phyloP scores from a whole-genome alignment of 176 grass and related monocot genomes.

The Puya raimondii region DNA sequence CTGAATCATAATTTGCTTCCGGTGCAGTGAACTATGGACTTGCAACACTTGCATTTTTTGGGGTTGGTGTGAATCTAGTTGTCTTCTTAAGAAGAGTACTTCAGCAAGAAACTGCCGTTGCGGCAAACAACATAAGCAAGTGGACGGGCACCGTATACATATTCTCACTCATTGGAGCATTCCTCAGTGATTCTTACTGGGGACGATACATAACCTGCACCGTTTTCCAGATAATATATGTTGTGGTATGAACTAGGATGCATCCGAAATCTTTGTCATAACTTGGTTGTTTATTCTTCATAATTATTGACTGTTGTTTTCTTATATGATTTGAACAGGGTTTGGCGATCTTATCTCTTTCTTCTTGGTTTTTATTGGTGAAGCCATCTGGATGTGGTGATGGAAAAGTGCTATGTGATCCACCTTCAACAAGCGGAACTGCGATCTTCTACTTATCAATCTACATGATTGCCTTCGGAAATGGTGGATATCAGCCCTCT shows the following conservation, averaged over 20 bases:
- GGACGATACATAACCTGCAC: slow-evolving; percentile 74
- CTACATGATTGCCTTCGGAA: slow-evolving; percentile 80
- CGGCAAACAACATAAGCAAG: slow-evolving; percentile 78
- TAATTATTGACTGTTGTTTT: background rate
- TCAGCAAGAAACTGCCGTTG: slow-evolving; percentile 54
- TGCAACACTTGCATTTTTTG: slow-evolving; percentile 73
- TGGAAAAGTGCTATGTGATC: slow-evolving; percentile 24
- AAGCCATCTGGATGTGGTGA: slow-evolving; percentile 65
- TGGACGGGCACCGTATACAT: slow-evolving; percentile 87
- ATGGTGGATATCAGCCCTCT: slow-evolving; percentile 79
- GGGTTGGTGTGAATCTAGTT: slow-evolving; percentile 78
- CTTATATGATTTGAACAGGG: slow-evolving; percentile 34
- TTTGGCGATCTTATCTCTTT: slow-evolving; percentile 42
- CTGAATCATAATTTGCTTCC: background rate
- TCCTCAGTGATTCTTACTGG: slow-evolving; percentile 88
- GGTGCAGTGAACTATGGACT: slow-evolving; percentile 74
- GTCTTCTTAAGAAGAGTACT: slow-evolving; percentile 72
- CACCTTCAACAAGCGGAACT: slow-evolving; percentile 37
- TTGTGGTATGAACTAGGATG: slow-evolving; percentile 25
- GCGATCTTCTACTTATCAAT: slow-evolving; percentile 70
- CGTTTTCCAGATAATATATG: slow-evolving; percentile 77
- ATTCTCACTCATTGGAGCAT: slow-evolving; percentile 81
- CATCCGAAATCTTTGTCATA: background rate
- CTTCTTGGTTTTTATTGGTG: slow-evolving; percentile 66
- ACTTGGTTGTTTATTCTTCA: background rate